These are phyloP conservation scores for Kwoniella newhampshirensis DNA, from an alignment of 768 basidiomycete species.

Conservation along the genomic window DNA sequence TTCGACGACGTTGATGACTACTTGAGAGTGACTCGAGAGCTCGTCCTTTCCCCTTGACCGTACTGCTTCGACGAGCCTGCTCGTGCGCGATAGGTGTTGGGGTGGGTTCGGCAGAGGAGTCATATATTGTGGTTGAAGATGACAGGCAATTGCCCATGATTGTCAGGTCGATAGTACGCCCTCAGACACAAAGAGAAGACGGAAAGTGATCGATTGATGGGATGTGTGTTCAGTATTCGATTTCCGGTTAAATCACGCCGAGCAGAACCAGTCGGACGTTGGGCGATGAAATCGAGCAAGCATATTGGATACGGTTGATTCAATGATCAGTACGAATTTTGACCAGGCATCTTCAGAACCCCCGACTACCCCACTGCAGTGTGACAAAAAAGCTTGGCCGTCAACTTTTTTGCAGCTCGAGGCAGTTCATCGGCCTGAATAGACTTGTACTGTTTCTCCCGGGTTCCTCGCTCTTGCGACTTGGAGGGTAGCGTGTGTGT, in stretches of 20 bases:
- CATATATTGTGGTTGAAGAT: conserved; percentile 2
- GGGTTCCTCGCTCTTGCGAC: too few relatives aligned
- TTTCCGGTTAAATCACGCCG: too few relatives aligned
- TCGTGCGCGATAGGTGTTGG: not conserved
- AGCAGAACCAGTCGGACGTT: too few relatives aligned
- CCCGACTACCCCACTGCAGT: too few relatives aligned
- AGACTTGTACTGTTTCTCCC: too few relatives aligned
- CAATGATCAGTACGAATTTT: not conserved
- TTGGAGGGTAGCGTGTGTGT: too few relatives aligned
- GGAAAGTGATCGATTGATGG: too few relatives aligned
- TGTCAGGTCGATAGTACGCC: not conserved
- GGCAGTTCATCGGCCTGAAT: too few relatives aligned
- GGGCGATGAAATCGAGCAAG: not conserved
- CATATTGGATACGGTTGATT: not conserved
- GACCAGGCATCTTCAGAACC: not conserved
- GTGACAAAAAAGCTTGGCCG: too few relatives aligned
- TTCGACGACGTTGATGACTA: conserved; percentile 2
- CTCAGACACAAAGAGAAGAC: too few relatives aligned
- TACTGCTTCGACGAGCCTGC: not conserved
- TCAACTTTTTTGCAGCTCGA: too few relatives aligned
- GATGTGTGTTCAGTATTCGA: too few relatives aligned
- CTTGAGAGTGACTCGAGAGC: not conserved
- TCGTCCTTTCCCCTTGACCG: conserved; percentile 4
- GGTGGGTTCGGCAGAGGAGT: not conserved
- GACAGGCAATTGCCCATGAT: conserved; percentile 20